Base-by-base conservation (phyloP, 805 yeast species). In the Starmerella floricola region DNA sequence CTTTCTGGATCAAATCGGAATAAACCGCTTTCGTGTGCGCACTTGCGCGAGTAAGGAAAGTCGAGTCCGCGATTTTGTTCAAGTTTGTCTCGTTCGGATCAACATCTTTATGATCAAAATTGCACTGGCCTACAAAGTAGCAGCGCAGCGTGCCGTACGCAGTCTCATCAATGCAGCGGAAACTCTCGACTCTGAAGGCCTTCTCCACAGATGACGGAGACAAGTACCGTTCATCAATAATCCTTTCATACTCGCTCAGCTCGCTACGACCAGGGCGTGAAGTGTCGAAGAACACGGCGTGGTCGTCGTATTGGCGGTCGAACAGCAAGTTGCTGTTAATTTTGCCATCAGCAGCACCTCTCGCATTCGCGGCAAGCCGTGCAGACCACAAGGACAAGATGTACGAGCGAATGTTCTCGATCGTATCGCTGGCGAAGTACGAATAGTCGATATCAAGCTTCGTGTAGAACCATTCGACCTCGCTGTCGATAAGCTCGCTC, bases 371-470 rank as follows among this genome's bases (percentile, higher is more conserved):
- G 53, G 88, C 91, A 41, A 91, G 73, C 60, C 91, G 91, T 44
- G 96, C 87, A 27, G 95, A 83, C 63, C 88, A 88, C 41, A 88
- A 68, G 8, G 95, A 81, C 56, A 81, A 81, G 53, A 88, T 83
- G 57, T 87, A 86, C 41, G 79, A 73, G 15, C 83, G 87, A 51
- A 88, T 81, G 47, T 79, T 82, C 40, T 72, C 75, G 12, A 87
- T 80, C 4, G 82, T 67, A 58, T 88, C 95, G 49, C 80, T 75
- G 33, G 91, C 91, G 59, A 88, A 87, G 62, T 82, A 88, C 24
- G 84, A 79, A 57, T 86, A 95, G 58, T 87, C 95, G 46, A 88
- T 85, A 21, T 95, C 95, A 51, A 88, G 69, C 31, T 73, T 64
- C 44, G 80, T 75, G 66, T 91, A 91, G 60, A 88, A 87, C 93